Conservation (phyloP, 2,329 filamentous ascomycete species). For the Fusarium torreyae region DNA sequence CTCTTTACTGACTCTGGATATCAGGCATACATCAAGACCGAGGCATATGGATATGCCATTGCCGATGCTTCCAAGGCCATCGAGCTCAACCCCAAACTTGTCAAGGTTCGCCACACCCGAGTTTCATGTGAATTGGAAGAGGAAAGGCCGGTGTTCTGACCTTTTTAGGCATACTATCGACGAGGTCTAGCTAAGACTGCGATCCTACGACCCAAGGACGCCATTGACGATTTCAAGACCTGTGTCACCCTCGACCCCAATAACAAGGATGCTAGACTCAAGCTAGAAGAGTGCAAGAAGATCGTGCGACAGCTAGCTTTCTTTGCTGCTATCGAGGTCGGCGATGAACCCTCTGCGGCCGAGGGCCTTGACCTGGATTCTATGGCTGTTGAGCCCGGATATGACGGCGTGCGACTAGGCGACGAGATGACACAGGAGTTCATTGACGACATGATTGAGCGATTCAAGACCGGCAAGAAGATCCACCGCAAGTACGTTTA, state of each 20-base stretch:
- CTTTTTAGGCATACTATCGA: constrained; percentile 87
- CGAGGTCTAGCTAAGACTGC: constrained; percentile 92
- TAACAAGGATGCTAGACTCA: constrained; percentile 92
- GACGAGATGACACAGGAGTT: constrained; percentile 96
- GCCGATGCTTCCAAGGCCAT: constrained; percentile 92
- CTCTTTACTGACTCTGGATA: constrained; percentile 21
- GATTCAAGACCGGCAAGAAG: constrained; percentile 97
- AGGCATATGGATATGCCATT: constrained; percentile 94
- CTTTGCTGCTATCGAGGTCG: constrained; percentile 93
- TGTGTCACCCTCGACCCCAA: constrained; percentile 88
- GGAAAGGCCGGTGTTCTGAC: constrained; percentile 19
- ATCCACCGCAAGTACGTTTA: constrained; percentile 97
- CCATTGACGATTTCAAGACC: constrained; percentile 91
- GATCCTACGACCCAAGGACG: constrained; percentile 89
- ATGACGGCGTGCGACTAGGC: constrained; percentile 86
- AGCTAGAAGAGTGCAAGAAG: constrained; percentile 94
- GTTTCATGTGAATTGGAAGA: neutral
- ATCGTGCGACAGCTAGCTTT: constrained; percentile 93
- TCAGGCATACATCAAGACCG: constrained; percentile 93
- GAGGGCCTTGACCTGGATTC: constrained; percentile 90
- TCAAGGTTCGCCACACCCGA: constrained; percentile 76
- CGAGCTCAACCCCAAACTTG: constrained; percentile 87
- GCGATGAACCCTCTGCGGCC: constrained; percentile 91
- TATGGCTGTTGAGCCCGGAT: constrained; percentile 85
- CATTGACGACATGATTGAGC: constrained; percentile 95